Evolutionary conservation across 768 basidiomycete genomes (phyloP), one percentile per base, ranked within the genome.

Genomic region (Mycena capillaripes): DNA sequence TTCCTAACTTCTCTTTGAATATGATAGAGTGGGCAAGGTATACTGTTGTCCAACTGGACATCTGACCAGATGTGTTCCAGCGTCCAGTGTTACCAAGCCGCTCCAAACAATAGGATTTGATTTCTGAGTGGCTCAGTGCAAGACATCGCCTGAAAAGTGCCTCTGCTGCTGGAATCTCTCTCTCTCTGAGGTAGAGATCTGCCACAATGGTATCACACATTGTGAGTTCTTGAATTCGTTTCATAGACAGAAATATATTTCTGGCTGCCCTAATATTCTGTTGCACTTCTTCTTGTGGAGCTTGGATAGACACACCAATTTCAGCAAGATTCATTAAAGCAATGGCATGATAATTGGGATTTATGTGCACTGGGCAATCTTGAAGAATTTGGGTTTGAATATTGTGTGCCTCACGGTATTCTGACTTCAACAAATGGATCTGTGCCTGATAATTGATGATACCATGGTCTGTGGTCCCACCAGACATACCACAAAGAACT

Each of bases 191-290:
- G 17, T 56, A n/a, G 2, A 56, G 55, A 34, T 56, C 55, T 4
- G 55, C 55, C 10, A 56, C 2, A 34, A 25, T 5, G 1, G 11
- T 34, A 34, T 56, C 55, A 56, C 55, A 56, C 55, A 56, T 56
- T 34, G 55, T 34, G 19, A 56, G 10, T 17, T 32, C 55, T 34
- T 3, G 4, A 56, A 32, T 36, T 11, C 14, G 48, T 50, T 50
- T 12, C 48, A 50, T 27, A n/a, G 29, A 11, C 17, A 56, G 30
- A 21, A 56, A 56, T 56, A 56, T 21, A 21, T 34, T 56, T 30
- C 34, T 56, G 55, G 55, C 55, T 34, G 21, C 34, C 55, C 34
- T 30, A 56, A 56, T 56, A 36, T 56, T 7, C 55, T 56, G 55
- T 56, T 56, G 55, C 55, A 56, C 55, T 56, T 8, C 30, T 32